phyloP scores from a whole-genome alignment of 1,284 basidiomycete species.

The Sporisorium iseilematis-ciliati region DNA sequence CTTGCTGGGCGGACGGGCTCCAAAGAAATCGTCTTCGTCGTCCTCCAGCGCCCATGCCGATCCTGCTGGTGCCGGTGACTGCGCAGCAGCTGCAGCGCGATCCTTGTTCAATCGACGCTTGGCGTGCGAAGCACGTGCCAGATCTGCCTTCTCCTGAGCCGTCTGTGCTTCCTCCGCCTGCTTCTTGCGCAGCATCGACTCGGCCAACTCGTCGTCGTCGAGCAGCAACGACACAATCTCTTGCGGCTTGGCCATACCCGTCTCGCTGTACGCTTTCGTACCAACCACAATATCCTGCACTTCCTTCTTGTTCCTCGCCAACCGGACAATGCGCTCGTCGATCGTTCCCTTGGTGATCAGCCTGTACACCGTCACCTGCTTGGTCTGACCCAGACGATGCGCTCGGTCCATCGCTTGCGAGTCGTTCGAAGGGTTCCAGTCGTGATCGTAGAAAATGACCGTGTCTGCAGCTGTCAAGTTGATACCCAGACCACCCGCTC shows the following conservation, averaged over 20 bases:
- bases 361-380: conserved; percentile 98
- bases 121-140: conserved; percentile 64
- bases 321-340: conserved; percentile 93
- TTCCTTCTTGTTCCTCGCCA: conserved; percentile 66
- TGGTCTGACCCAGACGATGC: conserved; percentile 96
- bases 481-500: conserved; percentile 97
- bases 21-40: conserved; percentile 69
- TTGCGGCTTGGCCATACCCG: conserved; percentile 85
- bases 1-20: conserved; percentile 53
- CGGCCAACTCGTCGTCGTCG: conserved; percentile 82
- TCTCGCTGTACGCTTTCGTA: conserved; percentile 80
- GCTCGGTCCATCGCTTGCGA: conserved; percentile 99
- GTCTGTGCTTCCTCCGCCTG: conserved; percentile 67
- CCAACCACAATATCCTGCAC: conserved; percentile 97
- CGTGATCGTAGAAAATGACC: conserved; percentile 98
- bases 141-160: conserved; percentile 66
- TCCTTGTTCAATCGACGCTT: conserved; percentile 60
- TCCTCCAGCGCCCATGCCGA: conserved; percentile 65
- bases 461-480: conserved; percentile 94
- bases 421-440: conserved; percentile 96
- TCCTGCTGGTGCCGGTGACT: conserved; percentile 31
- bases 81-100: conserved; percentile 43
- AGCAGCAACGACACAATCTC: conserved; percentile 96
- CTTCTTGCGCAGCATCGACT: conserved; percentile 68
- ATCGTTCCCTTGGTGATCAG: conserved; percentile 97